A percentile compares a stretch with the other conserved stretches of the same genome.
phyloP scores from a whole-genome alignment of 2,329 filamentous ascomycete species.

The Phialophora expanda region DNA sequence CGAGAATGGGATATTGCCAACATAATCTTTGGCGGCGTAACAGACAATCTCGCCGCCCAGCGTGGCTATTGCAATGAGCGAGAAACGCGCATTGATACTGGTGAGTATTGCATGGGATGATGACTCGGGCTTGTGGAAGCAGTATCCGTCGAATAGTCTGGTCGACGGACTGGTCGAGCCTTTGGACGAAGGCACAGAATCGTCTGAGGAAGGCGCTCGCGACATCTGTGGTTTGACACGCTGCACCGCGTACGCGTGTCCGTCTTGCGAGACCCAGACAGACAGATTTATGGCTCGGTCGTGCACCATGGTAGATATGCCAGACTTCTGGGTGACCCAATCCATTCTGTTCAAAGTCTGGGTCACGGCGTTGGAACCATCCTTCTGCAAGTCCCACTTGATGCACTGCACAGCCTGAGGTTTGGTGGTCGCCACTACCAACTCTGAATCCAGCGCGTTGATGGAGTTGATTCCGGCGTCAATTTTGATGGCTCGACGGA shows the following conservation, averaged over 20 bases:
- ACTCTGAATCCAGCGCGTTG: constrained; percentile 86
- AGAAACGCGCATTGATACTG: constrained; percentile 93
- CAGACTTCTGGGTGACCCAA: constrained; percentile 79
- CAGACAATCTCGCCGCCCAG: constrained; percentile 78
- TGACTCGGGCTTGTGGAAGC: constrained; percentile 77
- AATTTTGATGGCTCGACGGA: constrained; percentile 97
- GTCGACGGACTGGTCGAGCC: constrained; percentile 47
- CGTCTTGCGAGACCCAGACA: constrained; percentile 89
- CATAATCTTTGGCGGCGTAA: constrained; percentile 93
- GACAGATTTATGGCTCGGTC: constrained; percentile 96
- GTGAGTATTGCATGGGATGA: constrained; percentile 70
- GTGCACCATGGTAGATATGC: constrained; percentile 83
- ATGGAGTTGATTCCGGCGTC: constrained; percentile 91
- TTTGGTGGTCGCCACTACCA: constrained; percentile 88
- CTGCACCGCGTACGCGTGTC: constrained; percentile 89
- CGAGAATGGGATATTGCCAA: constrained; percentile 86
- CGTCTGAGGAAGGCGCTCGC: constrained; percentile 40
- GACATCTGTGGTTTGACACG: constrained; percentile 57
- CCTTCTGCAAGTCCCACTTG: constrained; percentile 84
- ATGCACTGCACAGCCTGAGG: constrained; percentile 97
- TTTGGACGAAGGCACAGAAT: constrained; percentile 48
- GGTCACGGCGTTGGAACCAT: constrained; percentile 83
- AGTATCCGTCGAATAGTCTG: constrained; percentile 84
- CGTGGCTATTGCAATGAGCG: constrained; percentile 85
- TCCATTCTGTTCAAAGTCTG: constrained; percentile 86